Evolutionary conservation across 768 basidiomycete genomes (phyloP).

Genomic region (Mycena crocata): DNA sequence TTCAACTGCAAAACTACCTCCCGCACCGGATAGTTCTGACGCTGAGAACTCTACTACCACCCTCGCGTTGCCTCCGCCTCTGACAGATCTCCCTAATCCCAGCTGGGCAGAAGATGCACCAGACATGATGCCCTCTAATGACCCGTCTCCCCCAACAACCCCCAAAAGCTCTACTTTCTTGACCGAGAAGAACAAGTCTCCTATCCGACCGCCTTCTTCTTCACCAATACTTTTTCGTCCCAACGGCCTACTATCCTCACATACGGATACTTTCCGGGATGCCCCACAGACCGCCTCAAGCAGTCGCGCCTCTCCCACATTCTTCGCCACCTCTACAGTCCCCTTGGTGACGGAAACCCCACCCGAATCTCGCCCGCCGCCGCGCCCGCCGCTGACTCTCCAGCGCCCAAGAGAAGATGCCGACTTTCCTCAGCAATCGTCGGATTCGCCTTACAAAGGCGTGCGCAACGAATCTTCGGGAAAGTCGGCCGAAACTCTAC

Average conservation of each 20-base stretch:
- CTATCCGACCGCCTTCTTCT: background rate
- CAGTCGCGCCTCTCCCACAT: background rate
- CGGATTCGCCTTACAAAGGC: constrained; percentile 7
- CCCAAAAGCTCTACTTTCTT: background rate
- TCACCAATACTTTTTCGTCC: background rate
- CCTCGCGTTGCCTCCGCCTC: background rate
- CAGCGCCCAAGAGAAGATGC: background rate
- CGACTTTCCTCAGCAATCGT: background rate
- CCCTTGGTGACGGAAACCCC: background rate
- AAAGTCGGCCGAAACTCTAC: background rate
- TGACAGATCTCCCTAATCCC: too few relatives aligned
- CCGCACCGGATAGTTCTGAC: background rate
- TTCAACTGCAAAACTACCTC: background rate
- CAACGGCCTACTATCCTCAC: background rate
- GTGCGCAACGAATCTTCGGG: background rate
- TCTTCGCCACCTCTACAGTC: background rate
- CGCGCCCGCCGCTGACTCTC: background rate
- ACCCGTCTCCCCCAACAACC: background rate
- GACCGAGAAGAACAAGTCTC: too few relatives aligned
- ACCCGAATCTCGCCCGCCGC: background rate
- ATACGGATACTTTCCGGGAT: background rate
- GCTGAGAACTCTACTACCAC: background rate
- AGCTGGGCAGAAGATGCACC: too few relatives aligned
- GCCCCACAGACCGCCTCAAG: background rate
- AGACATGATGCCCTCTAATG: background rate